These are phyloP conservation scores for Penicillium polonicum DNA, from an alignment of 2,329 filamentous ascomycete genomes.

Conservation along the genomic window DNA sequence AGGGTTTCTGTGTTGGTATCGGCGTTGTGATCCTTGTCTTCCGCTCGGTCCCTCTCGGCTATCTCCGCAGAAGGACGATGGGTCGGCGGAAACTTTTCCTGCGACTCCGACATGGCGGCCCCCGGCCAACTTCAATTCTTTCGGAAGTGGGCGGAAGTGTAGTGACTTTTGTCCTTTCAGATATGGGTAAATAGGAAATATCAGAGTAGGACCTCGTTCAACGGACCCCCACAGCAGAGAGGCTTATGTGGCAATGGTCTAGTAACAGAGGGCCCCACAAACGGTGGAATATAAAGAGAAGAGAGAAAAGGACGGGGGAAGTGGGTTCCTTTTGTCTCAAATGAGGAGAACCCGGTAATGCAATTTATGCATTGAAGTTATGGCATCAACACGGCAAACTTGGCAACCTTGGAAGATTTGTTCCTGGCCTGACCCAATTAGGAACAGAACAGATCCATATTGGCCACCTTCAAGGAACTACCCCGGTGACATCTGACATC, in stretches of 20 bases:
- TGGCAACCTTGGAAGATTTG: background rate
- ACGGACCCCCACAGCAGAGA: background rate
- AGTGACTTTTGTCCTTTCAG: background rate
- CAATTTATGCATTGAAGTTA: constrained; percentile 20
- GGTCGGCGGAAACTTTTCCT: constrained; percentile 13
- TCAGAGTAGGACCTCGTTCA: background rate
- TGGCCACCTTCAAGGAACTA: too few species aligned
- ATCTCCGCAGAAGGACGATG: constrained; percentile 8
- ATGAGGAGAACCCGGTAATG: constrained; percentile 4
- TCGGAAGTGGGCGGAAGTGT: background rate
- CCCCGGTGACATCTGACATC: background rate
- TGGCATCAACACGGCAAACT: background rate
- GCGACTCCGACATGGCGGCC: constrained; percentile 8
- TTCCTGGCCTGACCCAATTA: background rate
- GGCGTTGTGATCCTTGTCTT: background rate
- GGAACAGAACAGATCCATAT: too few species aligned
- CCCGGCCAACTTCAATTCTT: constrained; percentile 1
- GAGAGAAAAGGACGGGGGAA: background rate
- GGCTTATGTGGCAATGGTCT: background rate
- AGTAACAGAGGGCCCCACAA: constrained; percentile 12
- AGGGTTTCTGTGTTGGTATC: constrained; percentile 2
- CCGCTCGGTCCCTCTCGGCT: background rate
- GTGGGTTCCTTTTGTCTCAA: background rate
- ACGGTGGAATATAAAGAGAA: constrained; percentile 7
- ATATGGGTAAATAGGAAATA: background rate